Conservation (phyloP, 768 basidiomycete genomes). For the Multifurca ochricompacta region DNA sequence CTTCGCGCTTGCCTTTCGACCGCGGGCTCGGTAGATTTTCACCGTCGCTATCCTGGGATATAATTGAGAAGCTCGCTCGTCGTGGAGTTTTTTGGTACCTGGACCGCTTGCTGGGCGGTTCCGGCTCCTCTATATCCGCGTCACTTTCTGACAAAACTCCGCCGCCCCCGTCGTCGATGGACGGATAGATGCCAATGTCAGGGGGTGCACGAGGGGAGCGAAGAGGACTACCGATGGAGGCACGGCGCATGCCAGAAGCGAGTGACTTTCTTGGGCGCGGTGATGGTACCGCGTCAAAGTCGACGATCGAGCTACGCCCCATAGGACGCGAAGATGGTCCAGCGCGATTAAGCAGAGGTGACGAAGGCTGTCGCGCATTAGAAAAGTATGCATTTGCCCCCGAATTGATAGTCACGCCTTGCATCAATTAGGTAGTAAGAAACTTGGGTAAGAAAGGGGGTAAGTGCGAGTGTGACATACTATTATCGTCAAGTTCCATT, state of each 20-base stretch:
- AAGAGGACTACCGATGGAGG: constrained; percentile 17
- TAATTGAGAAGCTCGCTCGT: neutral
- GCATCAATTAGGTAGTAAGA: neutral
- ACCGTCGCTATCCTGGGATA: neutral
- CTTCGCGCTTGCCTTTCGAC: constrained; percentile 37
- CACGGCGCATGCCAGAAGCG: constrained; percentile 19
- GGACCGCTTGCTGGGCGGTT: neutral
- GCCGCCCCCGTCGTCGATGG: constrained; percentile 19
- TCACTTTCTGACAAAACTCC: constrained; percentile 21
- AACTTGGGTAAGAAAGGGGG: neutral
- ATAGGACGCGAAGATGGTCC: constrained; percentile 29
- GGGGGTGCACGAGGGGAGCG: constrained; percentile 16
- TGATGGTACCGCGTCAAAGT: constrained; percentile 32
- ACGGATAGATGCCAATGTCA: constrained; percentile 19
- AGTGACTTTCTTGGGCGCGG: constrained; percentile 25
- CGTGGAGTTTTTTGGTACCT: constrained; percentile 1
- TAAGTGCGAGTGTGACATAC: constrained; percentile 33
- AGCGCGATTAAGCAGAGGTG: constrained; percentile 27
- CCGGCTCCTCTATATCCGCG: constrained; percentile 25
- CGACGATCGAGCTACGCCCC: constrained; percentile 27
- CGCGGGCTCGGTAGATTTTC: neutral
- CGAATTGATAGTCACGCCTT: constrained; percentile 16
- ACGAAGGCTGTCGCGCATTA: constrained; percentile 23
- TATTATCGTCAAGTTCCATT: constrained; percentile 64
- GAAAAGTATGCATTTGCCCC: constrained; percentile 29